Conservation (phyloP, 148 eudicot species). For the Vaccinium myrtillus region DNA sequence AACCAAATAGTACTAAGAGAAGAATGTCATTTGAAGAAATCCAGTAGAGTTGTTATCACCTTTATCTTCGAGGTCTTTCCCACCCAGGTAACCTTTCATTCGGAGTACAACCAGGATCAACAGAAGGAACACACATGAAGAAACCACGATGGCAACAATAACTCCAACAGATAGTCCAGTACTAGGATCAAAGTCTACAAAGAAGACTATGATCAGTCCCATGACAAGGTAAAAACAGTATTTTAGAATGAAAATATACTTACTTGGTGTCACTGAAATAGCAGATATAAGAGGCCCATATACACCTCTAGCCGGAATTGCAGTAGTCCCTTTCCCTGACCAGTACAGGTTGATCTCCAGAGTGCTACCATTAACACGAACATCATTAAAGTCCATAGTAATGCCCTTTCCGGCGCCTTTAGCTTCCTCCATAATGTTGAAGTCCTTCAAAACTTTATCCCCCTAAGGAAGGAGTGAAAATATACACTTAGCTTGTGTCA, state of each 20-base stretch:
- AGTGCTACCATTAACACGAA: constrained; percentile 57
- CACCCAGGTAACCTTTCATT: constrained; percentile 45
- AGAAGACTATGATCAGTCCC: constrained; percentile 5
- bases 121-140: constrained; percentile 35
- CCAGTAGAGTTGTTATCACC: constrained; percentile 24
- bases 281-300: constrained; percentile 95
- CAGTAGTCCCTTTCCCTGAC: constrained; percentile 83
- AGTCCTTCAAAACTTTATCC: constrained; percentile 44
- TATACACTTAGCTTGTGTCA: constrained; percentile 1
- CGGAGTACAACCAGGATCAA: constrained; percentile 40
- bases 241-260: constrained; percentile 22
- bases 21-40: constrained; percentile 6
- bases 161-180: constrained; percentile 62
- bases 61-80: constrained; percentile 43
- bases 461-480: constrained; percentile 43
- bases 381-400: constrained; percentile 35
- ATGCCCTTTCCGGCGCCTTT: constrained; percentile 56
- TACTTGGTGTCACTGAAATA: constrained; percentile 83
- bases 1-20: neutral
- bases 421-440: constrained; percentile 61
- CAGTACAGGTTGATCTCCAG: constrained; percentile 79
- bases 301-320: constrained; percentile 62
- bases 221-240: neutral
- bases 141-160: constrained; percentile 57
- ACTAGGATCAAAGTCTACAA: constrained; percentile 49